Conservation (phyloP, 2,329 filamentous ascomycete species). For the Aspergillus viridinutans region DNA sequence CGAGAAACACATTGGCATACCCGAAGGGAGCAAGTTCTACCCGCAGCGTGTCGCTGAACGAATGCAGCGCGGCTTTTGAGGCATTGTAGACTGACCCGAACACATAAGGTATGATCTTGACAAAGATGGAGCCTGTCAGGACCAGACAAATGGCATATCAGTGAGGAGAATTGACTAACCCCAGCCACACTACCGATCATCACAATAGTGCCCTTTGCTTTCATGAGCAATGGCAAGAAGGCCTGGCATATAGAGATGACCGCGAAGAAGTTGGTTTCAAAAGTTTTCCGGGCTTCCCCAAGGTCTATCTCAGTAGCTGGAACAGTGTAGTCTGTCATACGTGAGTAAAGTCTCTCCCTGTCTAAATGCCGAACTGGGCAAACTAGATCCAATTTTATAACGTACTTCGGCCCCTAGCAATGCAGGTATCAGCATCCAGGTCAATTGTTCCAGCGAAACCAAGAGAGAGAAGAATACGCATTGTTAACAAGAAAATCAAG, state of each 20-base stretch:
- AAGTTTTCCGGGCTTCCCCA: slow-evolving; percentile 43
- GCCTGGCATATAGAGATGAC: slow-evolving; percentile 56
- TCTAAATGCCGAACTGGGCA: not conserved
- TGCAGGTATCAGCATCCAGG: slow-evolving; percentile 5
- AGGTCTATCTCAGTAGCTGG: slow-evolving; percentile 54
- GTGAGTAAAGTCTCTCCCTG: slow-evolving; percentile 2
- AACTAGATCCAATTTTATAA: not conserved
- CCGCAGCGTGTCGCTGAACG: slow-evolving; percentile 55
- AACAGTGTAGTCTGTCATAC: slow-evolving; percentile 49
- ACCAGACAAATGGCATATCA: not conserved
- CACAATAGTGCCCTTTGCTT: slow-evolving; percentile 42
- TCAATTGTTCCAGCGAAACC: not conserved
- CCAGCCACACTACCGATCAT: slow-evolving; percentile 45
- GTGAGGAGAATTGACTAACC: slow-evolving; percentile 15
- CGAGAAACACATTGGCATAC: slow-evolving; percentile 19
- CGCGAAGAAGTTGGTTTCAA: slow-evolving; percentile 55
- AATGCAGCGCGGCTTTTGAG: slow-evolving; percentile 57
- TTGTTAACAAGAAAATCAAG: slow-evolving; percentile 59
- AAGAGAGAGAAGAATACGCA: slow-evolving; percentile 34
- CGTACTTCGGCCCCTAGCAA: slow-evolving; percentile 28
- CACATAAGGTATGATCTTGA: slow-evolving; percentile 41
- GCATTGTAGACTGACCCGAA: slow-evolving; percentile 53
- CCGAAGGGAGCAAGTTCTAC: slow-evolving; percentile 53
- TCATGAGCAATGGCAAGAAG: slow-evolving; percentile 52
- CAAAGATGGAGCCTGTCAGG: not conserved